Evolutionary conservation across 805 yeast species (phyloP), one percentile per base, ranked within the genome.

Genomic region (Schizosaccharomyces japonicus): DNA sequence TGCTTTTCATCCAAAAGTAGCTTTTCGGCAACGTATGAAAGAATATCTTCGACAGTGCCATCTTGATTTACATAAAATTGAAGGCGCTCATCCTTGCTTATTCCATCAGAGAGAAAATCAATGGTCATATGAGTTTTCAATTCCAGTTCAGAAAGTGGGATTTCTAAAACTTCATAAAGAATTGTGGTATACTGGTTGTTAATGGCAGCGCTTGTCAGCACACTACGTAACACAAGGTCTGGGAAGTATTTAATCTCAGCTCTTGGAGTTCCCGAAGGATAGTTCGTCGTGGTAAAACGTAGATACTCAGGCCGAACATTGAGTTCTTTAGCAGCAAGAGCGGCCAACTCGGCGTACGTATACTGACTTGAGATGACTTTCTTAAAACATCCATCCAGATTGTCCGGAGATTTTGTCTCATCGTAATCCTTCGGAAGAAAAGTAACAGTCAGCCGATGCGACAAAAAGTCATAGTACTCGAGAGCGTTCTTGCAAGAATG

Each of bases 111-210:
- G 39, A 85, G 64, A 87, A 92, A 83, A 48, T 68, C 68, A 19
- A 87, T 66, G 47, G 68, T 73, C 39, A 85, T 62, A 3, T 73
- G 61, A 50, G 73, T 72, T 75, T 82, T 71, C 52, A 71, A 75
- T 60, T 90, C 98, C 55, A 78, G 71, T 52, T 83, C 92, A 31
- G 66, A 69, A 48, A 87, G 64, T 1, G 85, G 74, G 40, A 84
- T 75, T 44, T 75, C 79, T 56, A 90, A 67, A 1, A 78, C 62
- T 56, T 87, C 95, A 58, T 80, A 87, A 53, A 76, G 77, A 50
- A 87, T 70, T 6, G 32, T 39, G 11, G 33, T 26, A 27, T 42
- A 15, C 17, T 42, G 31, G 19, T 42, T 27, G 25, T 42, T 25
- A 33, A 26, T 28, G 39, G 10, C 28, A 17, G 39, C 10, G 17